These are phyloP conservation scores for Aspergillus cavernicola DNA, from an alignment of 495 filamentous ascomycete species.

Conservation along the genomic window DNA sequence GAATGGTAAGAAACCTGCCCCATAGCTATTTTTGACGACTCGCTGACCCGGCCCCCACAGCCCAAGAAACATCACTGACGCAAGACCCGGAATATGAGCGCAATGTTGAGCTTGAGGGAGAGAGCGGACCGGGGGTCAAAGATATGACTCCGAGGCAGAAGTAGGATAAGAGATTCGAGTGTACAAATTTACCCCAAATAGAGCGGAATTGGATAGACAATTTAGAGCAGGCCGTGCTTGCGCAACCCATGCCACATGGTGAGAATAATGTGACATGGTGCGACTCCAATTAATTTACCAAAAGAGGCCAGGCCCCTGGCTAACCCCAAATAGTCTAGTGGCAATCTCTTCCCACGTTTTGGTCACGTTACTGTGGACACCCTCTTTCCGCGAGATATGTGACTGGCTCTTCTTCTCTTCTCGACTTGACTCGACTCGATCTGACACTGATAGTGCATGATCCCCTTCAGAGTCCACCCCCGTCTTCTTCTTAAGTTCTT, in stretches of 20 bases:
- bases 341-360: conserved; percentile 1
- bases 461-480: not conserved
- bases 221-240: not conserved
- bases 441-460: not conserved
- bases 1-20: conserved; percentile 61
- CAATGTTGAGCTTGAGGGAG: conserved; percentile 20
- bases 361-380: not conserved
- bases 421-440: conserved; percentile 1
- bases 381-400: not conserved
- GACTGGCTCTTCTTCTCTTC: conserved; percentile 1
- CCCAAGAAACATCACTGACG: conserved; percentile 43
- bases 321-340: conserved; percentile 9
- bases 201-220: not conserved
- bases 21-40: not conserved
- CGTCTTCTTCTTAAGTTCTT: no score
- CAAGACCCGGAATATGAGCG: conserved; percentile 31
- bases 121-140: conserved; percentile 13
- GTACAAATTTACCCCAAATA: not conserved
- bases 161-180: not conserved
- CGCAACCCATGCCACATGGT: not conserved
- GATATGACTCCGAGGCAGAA: conserved; percentile 15
- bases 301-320: conserved; percentile 10
- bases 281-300: not conserved
- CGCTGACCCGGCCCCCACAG: conserved; percentile 23
- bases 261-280: not conserved